Conservation (phyloP, 441 rosid species). For the Pelargonium myrrhifolium region DNA sequence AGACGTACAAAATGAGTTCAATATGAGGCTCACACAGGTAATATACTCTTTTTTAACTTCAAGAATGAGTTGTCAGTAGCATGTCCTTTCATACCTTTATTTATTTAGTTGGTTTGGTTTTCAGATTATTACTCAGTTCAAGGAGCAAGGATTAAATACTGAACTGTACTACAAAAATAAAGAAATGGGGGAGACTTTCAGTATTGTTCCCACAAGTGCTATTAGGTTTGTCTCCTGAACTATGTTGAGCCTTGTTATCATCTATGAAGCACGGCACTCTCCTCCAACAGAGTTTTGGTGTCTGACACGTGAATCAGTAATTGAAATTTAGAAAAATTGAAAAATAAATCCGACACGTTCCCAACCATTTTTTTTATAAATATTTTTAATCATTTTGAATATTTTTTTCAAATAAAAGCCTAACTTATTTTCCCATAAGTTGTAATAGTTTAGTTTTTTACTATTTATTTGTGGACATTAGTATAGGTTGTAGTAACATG, state of each 20-base stretch:
- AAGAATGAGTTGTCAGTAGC: background rate
- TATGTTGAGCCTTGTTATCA: conserved; percentile 1
- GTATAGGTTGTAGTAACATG: no score
- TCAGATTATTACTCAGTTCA: conserved; percentile 71
- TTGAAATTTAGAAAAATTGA: background rate
- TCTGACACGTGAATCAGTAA: no score
- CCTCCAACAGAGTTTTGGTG: no score
- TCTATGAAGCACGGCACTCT: no score
- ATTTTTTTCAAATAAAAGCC: no score
- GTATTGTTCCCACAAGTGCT: conserved; percentile 95
- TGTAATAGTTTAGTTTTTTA: no score
- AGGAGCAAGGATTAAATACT: conserved; percentile 92
- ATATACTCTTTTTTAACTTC: conserved; percentile 12
- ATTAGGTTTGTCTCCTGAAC: conserved; percentile 39
- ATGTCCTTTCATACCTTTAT: conserved; percentile 15
- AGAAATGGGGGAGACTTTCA: conserved; percentile 79
- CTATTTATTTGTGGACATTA: no score
- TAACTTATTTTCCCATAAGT: no score
- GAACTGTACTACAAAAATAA: conserved; percentile 83
- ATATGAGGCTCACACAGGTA: conserved; percentile 61
- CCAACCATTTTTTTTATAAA: no score
- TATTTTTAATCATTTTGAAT: no score
- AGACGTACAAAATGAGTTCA: conserved; percentile 73
- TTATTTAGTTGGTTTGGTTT: conserved; percentile 16
- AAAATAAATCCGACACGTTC: no score